Base-by-base conservation (phyloP, 139 green algal species). In the Trebouxia sp. region DNA sequence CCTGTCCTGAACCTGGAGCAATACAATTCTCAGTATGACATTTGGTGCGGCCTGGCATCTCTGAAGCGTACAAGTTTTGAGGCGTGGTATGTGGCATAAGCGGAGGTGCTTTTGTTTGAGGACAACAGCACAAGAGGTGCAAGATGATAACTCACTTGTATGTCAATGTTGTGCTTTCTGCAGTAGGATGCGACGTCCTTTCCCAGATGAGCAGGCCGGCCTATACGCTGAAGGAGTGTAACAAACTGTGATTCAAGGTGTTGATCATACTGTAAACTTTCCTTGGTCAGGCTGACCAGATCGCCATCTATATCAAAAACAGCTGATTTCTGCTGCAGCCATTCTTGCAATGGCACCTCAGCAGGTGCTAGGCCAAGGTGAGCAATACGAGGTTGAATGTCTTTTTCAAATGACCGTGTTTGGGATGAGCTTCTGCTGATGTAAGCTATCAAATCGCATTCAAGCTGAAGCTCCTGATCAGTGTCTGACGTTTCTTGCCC, bases 81-180 rank as follows among this genome's bases (percentile, higher is more conserved):
- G n/a, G n/a, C n/a, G n/a, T n/a, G n/a, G n/a, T n/a, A n/a, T n/a
- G n/a, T n/a, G n/a, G n/a, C n/a, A n/a, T n/a, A n/a, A n/a, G n/a
- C n/a, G n/a, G n/a, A n/a, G n/a, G n/a, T n/a, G n/a, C n/a, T n/a
- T n/a, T n/a, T n/a, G n/a, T n/a, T n/a, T n/a, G n/a, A n/a, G n/a
- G n/a, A n/a, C n/a, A n/a, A n/a, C n/a, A n/a, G n/a, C n/a, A n/a
- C n/a, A n/a, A n/a, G n/a, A n/a, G n/a, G n/a, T n/a, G n/a, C n/a
- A n/a, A n/a, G n/a, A n/a, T n/a, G n/a, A n/a, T n/a, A n/a, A n/a
- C 62, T 72, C 62, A 72, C 62, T 35, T 35, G 62, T 35, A 72
- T 72, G 9, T 72, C 62, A 72, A 72, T 72, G 32, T 72, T 72
- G 15, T 72, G 37, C 32, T 72, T 72, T 43, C 43, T 72, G 62